Conservation (phyloP, 2,329 filamentous ascomycete species). For the Ophiostoma perfectum region DNA sequence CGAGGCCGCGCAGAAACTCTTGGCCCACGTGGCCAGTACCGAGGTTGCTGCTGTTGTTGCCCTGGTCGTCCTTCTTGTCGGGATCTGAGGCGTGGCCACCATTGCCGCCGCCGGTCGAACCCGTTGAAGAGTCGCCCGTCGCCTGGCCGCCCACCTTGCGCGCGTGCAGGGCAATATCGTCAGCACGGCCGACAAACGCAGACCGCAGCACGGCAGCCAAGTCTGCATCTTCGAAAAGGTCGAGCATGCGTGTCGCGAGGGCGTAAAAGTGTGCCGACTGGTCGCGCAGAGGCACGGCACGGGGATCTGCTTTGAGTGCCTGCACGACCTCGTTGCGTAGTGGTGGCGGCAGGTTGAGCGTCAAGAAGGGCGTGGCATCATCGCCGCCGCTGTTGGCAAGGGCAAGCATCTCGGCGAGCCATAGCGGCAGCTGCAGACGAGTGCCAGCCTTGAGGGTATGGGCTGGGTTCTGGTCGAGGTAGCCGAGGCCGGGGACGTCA, state of each 20-base stretch:
- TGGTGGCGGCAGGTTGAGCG: conserved; percentile 73
- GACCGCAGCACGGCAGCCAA: conserved; percentile 70
- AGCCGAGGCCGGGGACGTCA: conserved; percentile 78
- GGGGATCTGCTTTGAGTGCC: conserved; percentile 83
- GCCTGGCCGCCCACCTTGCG: conserved; percentile 71
- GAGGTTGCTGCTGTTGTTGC: conserved; percentile 39
- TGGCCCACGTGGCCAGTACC: conserved; percentile 59
- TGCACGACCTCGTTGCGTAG: conserved; percentile 77
- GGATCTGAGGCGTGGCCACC: conserved; percentile 39
- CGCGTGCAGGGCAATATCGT: conserved; percentile 81
- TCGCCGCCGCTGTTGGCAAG: conserved; percentile 48
- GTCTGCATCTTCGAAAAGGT: conserved; percentile 76
- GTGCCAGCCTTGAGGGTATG: conserved; percentile 72
- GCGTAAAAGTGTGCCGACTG: conserved; percentile 85
- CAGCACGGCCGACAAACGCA: conserved; percentile 75
- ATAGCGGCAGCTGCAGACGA: conserved; percentile 76
- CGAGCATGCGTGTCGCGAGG: conserved; percentile 76
- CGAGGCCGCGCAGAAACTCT: conserved; percentile 81
- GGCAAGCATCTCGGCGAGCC: conserved; percentile 91
- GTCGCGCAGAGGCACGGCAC: conserved; percentile 75
- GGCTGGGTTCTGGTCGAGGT: conserved; percentile 75
- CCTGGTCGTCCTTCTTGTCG: conserved; percentile 58
- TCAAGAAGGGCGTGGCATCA: conserved; percentile 53
- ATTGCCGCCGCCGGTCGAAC: conserved; percentile 33
- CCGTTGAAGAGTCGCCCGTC: conserved; percentile 31